These are phyloP conservation scores for Elaeis oleifera DNA, from an alignment of 202 grass and related monocot species.

Conservation along the genomic window DNA sequence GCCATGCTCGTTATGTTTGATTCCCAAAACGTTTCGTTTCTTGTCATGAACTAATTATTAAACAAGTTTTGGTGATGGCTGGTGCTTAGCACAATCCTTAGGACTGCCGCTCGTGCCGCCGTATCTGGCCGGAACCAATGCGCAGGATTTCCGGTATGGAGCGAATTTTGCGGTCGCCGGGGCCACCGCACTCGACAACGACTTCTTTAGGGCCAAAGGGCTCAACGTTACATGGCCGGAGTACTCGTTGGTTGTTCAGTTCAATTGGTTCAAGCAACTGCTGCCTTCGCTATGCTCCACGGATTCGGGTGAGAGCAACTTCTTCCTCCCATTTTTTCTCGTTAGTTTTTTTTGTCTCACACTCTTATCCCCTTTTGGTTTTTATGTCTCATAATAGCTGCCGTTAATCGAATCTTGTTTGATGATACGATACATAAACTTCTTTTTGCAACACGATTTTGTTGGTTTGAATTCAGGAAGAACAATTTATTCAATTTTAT, in stretches of 20 bases:
- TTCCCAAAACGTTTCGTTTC: not conserved
- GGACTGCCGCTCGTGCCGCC: conserved; percentile 13
- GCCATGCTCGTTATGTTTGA: no score
- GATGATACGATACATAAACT: no score
- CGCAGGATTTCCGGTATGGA: not conserved
- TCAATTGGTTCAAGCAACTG: conserved; percentile 12
- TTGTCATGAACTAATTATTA: not conserved
- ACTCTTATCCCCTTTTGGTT: no score
- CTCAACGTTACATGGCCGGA: not conserved
- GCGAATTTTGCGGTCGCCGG: conserved; percentile 15
- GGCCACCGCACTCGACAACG: not conserved
- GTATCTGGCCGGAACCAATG: not conserved
- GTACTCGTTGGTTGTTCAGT: conserved; percentile 6
- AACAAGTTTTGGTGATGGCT: not conserved
- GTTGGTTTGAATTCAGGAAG: no score
- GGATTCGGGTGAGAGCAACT: not conserved
- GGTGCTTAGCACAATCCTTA: not conserved
- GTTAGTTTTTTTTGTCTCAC: no score
- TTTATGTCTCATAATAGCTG: no score
- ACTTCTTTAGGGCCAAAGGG: not conserved
- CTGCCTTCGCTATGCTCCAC: not conserved
- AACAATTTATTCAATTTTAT: no score
- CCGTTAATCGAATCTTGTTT: no score
- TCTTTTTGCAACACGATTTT: no score
- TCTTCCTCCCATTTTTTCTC: no score